Percentiles rank a stretch among this genome's conserved stretches.
These are phyloP conservation scores for Mangifera indica DNA, from an alignment of 345 rosid species.

Conservation along the genomic window DNA sequence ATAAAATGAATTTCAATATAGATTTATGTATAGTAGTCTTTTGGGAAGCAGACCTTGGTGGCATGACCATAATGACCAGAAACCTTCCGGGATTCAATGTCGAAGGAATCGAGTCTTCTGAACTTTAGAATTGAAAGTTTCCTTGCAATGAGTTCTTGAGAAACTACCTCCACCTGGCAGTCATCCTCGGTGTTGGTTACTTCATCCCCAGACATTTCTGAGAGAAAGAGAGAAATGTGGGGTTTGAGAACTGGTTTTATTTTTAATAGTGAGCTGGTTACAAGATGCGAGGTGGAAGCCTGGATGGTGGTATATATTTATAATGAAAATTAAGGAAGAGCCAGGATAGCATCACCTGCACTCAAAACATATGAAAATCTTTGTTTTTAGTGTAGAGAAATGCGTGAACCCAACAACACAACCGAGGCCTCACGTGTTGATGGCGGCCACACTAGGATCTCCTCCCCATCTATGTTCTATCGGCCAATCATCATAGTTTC, in stretches of 20 bases:
- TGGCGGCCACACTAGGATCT: too few species aligned
- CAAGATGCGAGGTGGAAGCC: not conserved
- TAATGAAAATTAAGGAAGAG: not conserved
- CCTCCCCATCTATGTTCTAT: too few species aligned
- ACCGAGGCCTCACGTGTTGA: not conserved
- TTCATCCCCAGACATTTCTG: not conserved
- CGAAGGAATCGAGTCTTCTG: constrained; percentile 40
- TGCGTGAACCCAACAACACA: not conserved
- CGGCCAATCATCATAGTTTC: too few species aligned
- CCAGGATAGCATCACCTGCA: not conserved
- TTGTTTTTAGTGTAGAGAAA: too few species aligned
- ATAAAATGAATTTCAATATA: too few species aligned
- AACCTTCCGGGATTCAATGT: constrained; percentile 40
- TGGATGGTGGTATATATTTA: not conserved
- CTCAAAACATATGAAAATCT: too few species aligned
- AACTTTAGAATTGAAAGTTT: constrained; percentile 29
- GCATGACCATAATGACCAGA: constrained; percentile 12
- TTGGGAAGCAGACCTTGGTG: constrained; percentile 33
- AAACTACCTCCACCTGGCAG: not conserved
- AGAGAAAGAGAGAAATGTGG: not conserved
- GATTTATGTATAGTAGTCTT: too few species aligned
- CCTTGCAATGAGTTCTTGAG: constrained; percentile 18
- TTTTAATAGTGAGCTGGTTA: too few species aligned
- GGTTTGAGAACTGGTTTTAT: not conserved
- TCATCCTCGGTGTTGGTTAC: not conserved